Evolutionary conservation across 352 stramenopile species (phyloP).

Genomic region (Globisporangium rhizosaccharum): DNA sequence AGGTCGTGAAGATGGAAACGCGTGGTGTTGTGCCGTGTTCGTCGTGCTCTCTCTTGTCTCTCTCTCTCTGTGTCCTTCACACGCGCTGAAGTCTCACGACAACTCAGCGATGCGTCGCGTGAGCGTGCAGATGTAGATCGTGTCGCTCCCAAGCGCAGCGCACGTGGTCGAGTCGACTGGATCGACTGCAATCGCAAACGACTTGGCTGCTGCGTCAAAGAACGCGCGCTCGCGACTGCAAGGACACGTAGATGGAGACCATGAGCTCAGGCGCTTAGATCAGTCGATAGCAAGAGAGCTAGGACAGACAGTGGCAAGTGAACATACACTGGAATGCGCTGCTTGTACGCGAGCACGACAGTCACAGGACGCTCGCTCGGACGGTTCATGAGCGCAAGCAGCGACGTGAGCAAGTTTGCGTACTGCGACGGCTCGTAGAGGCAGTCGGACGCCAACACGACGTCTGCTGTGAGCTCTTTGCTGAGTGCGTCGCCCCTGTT

Average conservation of each 20-base stretch:
- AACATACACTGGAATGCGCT: slow-evolving; percentile 42
- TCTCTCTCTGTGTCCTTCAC: too few species aligned
- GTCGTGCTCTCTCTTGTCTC: too few species aligned
- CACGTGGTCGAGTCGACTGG: slow-evolving; percentile 4
- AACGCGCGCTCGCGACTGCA: slow-evolving; percentile 34
- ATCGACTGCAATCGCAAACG: slow-evolving; percentile 40
- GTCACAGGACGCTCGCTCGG: slow-evolving; percentile 9
- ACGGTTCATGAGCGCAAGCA: slow-evolving; percentile 29
- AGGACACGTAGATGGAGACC: not conserved
- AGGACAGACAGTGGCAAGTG: not conserved
- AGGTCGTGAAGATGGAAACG: too few species aligned
- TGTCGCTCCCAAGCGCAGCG: slow-evolving; percentile 17
- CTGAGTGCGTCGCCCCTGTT: slow-evolving; percentile 7
- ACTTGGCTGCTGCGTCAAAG: slow-evolving; percentile 25
- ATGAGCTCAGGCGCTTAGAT: not conserved
- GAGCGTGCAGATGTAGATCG: slow-evolving; percentile 48
- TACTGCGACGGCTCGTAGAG: slow-evolving; percentile 54
- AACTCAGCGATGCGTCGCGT: not conserved
- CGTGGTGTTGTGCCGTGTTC: too few species aligned
- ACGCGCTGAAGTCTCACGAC: too few species aligned
- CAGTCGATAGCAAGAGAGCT: not conserved
- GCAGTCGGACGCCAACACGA: slow-evolving; percentile 61
- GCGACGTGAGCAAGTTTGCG: slow-evolving; percentile 28
- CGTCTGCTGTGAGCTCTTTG: slow-evolving; percentile 2
- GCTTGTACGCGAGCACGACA: slow-evolving; percentile 65